Evolutionary conservation across 2,329 filamentous ascomycete species (phyloP).

Genomic region (Hawksworthiomyces lignivorus): DNA sequence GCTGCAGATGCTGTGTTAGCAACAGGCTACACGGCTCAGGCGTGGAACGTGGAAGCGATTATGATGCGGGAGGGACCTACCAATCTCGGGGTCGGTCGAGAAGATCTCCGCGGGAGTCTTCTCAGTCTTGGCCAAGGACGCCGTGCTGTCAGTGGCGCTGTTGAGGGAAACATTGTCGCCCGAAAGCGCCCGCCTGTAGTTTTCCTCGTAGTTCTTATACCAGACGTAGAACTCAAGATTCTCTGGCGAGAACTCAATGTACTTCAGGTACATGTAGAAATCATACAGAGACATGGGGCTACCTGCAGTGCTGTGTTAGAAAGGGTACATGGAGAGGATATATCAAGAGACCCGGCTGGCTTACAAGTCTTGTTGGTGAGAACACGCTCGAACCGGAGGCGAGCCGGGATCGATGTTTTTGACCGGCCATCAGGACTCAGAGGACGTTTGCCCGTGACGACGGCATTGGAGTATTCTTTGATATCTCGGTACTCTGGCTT

Average conservation of each 20-base stretch:
- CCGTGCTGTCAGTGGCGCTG: conserved; percentile 21
- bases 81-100: conserved; percentile 25
- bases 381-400: conserved; percentile 36
- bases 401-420: conserved; percentile 29
- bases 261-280: conserved; percentile 44
- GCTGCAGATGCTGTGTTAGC: conserved; percentile 17
- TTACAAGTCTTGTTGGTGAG: conserved; percentile 39
- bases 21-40: not conserved
- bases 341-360: conserved; percentile 10
- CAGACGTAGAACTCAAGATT: conserved; percentile 44
- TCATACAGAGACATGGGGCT: conserved; percentile 42
- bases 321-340: not conserved
- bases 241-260: conserved; percentile 40
- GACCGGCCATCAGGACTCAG: conserved; percentile 29
- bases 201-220: conserved; percentile 37
- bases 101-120: conserved; percentile 11
- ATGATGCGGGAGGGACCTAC: conserved; percentile 16
- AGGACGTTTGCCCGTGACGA: conserved; percentile 27
- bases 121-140: conserved; percentile 18
- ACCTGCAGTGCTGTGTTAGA: conserved; percentile 22
- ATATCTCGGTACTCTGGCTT: conserved; percentile 42
- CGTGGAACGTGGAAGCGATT: not conserved
- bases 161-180: conserved; percentile 18
- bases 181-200: conserved; percentile 13
- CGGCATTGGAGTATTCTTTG: conserved; percentile 32